Evolutionary conservation across 805 yeast genomes (phyloP).

Genomic region (Sugiyamaella mastotermitis): DNA sequence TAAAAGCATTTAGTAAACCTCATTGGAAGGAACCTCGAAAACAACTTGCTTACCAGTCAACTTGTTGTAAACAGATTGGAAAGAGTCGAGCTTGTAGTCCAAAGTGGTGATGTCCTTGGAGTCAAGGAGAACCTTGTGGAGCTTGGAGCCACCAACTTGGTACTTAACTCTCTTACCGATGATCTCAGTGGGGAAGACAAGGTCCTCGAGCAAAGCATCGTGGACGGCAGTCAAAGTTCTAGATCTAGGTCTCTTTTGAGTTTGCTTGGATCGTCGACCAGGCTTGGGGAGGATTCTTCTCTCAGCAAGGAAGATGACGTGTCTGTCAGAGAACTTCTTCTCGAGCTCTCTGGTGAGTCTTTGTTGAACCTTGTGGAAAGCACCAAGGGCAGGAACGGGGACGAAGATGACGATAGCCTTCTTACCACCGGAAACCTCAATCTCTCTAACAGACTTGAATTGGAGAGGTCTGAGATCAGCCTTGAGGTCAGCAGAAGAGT

Average conservation of each 20-base stretch:
- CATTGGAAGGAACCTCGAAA: constrained; percentile 73
- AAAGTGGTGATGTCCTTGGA: constrained; percentile 95
- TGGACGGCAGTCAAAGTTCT: constrained; percentile 98
- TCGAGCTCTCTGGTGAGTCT: constrained; percentile 97
- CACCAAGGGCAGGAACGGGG: constrained; percentile 97
- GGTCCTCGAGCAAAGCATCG: constrained; percentile 97
- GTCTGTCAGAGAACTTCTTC: constrained; percentile 99
- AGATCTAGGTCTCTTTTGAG: constrained; percentile 99
- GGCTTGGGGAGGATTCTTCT: constrained; percentile 99
- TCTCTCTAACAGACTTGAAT: constrained; percentile 97
- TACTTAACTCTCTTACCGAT: constrained; percentile 99
- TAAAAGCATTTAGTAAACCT: constrained; percentile 32
- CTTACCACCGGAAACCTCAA: constrained; percentile 97
- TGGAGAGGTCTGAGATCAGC: constrained; percentile 98
- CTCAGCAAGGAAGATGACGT: constrained; percentile 98
- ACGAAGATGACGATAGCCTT: constrained; percentile 97
- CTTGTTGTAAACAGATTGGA: constrained; percentile 97
- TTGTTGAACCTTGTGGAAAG: constrained; percentile 92
- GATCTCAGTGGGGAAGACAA: constrained; percentile 99
- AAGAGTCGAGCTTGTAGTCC: constrained; percentile 98
- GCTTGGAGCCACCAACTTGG: constrained; percentile 97
- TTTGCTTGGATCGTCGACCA: constrained; percentile 86
- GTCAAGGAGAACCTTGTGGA: constrained; percentile 95
- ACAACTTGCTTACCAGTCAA: constrained; percentile 99
- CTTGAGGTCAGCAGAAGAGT: constrained; percentile 89